phyloP scores from a whole-genome alignment of 2,329 filamentous ascomycete genomes.

The Didymella exigua region DNA sequence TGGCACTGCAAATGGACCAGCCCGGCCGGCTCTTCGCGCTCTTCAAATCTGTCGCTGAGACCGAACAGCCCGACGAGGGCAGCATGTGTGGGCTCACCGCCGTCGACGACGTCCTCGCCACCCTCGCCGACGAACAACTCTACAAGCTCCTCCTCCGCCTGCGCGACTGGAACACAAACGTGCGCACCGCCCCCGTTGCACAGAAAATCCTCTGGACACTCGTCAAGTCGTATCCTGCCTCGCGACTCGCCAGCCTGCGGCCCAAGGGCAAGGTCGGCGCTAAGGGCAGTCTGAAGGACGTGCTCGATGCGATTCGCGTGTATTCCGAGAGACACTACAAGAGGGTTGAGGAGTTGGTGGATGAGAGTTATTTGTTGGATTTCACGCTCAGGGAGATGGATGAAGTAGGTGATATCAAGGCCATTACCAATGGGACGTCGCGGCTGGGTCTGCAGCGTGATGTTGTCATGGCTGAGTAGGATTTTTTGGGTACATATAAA shows the following conservation, averaged over 20 bases:
- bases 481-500: neutral
- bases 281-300: constrained; percentile 68
- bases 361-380: constrained; percentile 93
- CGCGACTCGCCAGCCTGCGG: constrained; percentile 72
- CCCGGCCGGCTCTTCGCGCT: constrained; percentile 83
- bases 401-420: constrained; percentile 55
- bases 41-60: constrained; percentile 79
- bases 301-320: constrained; percentile 82
- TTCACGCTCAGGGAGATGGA: constrained; percentile 96
- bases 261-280: constrained; percentile 40
- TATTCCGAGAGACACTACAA: constrained; percentile 95
- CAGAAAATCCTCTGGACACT: constrained; percentile 83
- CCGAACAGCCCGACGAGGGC: constrained; percentile 63
- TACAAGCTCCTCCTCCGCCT: constrained; percentile 80
- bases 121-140: constrained; percentile 81
- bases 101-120: constrained; percentile 84
- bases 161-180: constrained; percentile 98
- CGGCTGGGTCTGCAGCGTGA: constrained; percentile 32
- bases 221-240: constrained; percentile 79
- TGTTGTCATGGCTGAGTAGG: constrained; percentile 41
- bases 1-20: constrained; percentile 93
- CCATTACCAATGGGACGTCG: constrained; percentile 34
- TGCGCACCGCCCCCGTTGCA: constrained; percentile 80
- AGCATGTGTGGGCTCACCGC: constrained; percentile 67
- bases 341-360: constrained; percentile 84